These are phyloP conservation scores for Fusarium metavorans DNA, from an alignment of 2,329 filamentous ascomycete species.

Conservation along the genomic window DNA sequence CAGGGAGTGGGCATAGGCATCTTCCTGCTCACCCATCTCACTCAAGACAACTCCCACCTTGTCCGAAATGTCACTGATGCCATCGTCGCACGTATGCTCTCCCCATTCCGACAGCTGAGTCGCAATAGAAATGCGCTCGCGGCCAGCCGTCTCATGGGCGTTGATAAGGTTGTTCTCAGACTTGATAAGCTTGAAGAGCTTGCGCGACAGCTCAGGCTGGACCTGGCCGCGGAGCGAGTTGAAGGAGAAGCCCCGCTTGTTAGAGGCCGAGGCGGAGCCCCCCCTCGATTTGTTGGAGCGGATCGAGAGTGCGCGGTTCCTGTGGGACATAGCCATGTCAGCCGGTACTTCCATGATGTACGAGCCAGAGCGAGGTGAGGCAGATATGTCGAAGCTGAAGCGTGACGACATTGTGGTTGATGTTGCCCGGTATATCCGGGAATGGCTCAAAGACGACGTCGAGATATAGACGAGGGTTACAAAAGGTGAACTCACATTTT, in stretches of 20 bases:
- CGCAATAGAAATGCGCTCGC: slow-evolving; percentile 86
- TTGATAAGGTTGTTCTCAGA: slow-evolving; percentile 89
- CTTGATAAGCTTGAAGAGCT: slow-evolving; percentile 93
- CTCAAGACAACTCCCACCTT: slow-evolving; percentile 94
- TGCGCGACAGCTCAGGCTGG: slow-evolving; percentile 90
- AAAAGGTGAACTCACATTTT: slow-evolving; percentile 38
- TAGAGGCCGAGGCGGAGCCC: slow-evolving; percentile 52
- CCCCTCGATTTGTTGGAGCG: slow-evolving; percentile 70
- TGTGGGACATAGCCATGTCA: slow-evolving; percentile 52
- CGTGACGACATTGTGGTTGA: slow-evolving; percentile 46
- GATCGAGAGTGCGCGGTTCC: slow-evolving; percentile 81
- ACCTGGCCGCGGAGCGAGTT: slow-evolving; percentile 85
- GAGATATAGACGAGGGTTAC: background rate
- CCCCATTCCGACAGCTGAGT: slow-evolving; percentile 97
- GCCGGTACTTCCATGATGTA: slow-evolving; percentile 37
- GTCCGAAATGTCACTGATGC: slow-evolving; percentile 90
- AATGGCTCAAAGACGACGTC: background rate
- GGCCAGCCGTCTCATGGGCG: slow-evolving; percentile 85
- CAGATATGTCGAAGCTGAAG: slow-evolving; percentile 47
- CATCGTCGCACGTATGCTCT: slow-evolving; percentile 88
- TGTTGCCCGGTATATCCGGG: background rate
- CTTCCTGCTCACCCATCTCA: slow-evolving; percentile 95
- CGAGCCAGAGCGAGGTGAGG: slow-evolving; percentile 32
- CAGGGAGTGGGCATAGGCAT: slow-evolving; percentile 84
- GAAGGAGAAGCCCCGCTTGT: slow-evolving; percentile 81